Conservation (phyloP, 2,329 filamentous ascomycete genomes). For the Beauveria sp. region DNA sequence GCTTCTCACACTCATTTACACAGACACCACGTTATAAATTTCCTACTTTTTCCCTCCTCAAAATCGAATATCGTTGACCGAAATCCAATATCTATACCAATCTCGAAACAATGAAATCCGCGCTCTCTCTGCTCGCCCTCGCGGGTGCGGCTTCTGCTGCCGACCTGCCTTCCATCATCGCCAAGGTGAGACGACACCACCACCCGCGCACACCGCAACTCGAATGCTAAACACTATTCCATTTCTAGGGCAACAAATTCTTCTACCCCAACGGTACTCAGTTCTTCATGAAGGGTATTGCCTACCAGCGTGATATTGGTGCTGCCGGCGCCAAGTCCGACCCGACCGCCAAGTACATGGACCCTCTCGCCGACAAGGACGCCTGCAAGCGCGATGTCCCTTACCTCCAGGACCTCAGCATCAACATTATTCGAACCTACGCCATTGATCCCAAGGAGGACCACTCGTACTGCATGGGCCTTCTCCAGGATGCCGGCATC, state of each 20-base stretch:
- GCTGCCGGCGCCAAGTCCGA: conserved; percentile 43
- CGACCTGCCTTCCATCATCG: conserved; percentile 51
- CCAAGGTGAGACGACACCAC: conserved; percentile 47
- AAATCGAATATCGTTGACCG: neutral
- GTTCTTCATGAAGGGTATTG: conserved; percentile 82
- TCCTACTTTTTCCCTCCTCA: neutral
- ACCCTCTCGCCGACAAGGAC: conserved; percentile 68
- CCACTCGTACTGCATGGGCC: conserved; percentile 77
- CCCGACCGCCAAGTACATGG: conserved; percentile 51
- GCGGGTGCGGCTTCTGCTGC: conserved; percentile 34
- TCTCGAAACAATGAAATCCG: conserved; percentile 12
- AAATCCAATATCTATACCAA: neutral
- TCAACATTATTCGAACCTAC: conserved; percentile 93
- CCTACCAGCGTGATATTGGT: conserved; percentile 79
- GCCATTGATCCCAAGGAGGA: conserved; percentile 73
- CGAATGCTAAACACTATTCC: conserved; percentile 3
- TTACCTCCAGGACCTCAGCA: conserved; percentile 66
- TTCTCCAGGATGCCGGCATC: conserved; percentile 78
- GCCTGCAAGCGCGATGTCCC: conserved; percentile 81
- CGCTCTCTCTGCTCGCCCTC: conserved; percentile 30
- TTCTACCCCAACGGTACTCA: conserved; percentile 69
- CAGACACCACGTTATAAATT: conserved; percentile 1
- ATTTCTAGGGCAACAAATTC: conserved; percentile 66
- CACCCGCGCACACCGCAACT: neutral
- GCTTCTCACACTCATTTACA: conserved; percentile 11